Base-by-base conservation (phyloP, 768 basidiomycete species). In the Brasilioporus rufonigricans region DNA sequence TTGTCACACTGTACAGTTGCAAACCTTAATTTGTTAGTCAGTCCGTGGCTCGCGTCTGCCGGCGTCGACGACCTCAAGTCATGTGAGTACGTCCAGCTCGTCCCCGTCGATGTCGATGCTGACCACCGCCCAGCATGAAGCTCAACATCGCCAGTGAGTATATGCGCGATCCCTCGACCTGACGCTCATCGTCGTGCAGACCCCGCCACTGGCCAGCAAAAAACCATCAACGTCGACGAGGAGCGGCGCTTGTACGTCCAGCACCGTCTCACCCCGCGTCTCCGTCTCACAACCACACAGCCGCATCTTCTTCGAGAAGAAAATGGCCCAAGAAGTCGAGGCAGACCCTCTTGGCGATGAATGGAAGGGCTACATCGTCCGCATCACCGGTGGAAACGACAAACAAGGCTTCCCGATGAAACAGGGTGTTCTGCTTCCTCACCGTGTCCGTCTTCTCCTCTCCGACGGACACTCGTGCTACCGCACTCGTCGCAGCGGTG, bases 381-480 rank as follows among this genome's bases (percentile, higher is more conserved):
- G 93, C 67, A 91, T 99, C 79, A 95, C 92, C 29, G 95, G 95
- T 66, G 93, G 96, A 60, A 98, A 98, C 81, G 94, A 98, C 86
- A 93, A 93, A 79, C 92, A 95, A 74, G 93, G 94, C 70, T 96
- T 97, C 83, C 93, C 94, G 45, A 97, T 98, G 93, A 98, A 98
- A 77, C 96, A 99, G 79, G 95, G 96, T 78, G 91, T 98, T 63
- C 89, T 98, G 58, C 83, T 96, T 67, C 92, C 92, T 55, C 72
- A 92, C 79, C 94, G 96, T 83, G 92, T 95, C 65, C 80, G 84
- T 58, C 89, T 99, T 61, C 91, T 98, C 68, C 90, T 99, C 71
- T 66, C 91, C 59, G 91, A 96, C 73, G 94, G 94, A 48, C 96
- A 98, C 86, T 96, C 95, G 31, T 98, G 96, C 84, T 98, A 91